Base-by-base conservation (phyloP, 2,329 filamentous ascomycete species). In the Colletotrichum godetiae region DNA sequence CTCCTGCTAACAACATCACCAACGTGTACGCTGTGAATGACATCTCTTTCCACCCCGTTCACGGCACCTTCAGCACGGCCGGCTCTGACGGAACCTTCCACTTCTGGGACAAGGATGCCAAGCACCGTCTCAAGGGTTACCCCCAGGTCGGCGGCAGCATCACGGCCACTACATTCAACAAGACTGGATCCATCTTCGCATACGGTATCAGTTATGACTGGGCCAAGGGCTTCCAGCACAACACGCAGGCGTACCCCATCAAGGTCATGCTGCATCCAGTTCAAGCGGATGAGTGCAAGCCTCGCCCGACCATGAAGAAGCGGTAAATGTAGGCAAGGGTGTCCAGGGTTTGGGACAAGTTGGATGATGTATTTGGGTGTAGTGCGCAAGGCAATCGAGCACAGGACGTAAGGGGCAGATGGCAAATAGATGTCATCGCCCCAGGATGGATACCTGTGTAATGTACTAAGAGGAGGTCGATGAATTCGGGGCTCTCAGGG, bases 61-160 rank as follows among this genome's bases (percentile, higher is more conserved):
- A 98, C 83, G 97, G 97, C 79, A 99, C 97, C n/a, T 99, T 99
- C 86, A 97, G 94, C 85, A 99, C 97, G 3, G 95, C 97, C 60
- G 97, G 97, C 68, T 94, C 92, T 42, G 97, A 99, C 83, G 97
- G 97, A 67, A 98, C 97, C 0, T 99, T 98, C 88, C 94, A 97
- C 86, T 97, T 96, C 88, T 97, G 94, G 94, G 97, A 99, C 79
- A 95, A 95, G 86, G 93, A 96, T 79, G 94, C 94, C 73, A 97
- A 97, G 85, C 94, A 97, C 84, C 89, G 94, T 49, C 89, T 97
- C 74, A 97, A 97, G 88, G 97, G 97, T 15, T 99, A 95, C 80
- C 94, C 94, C 59, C 88, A 90, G 29, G 93, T 95, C 6, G 93
- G 94, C 22, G 95, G 95, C 71, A 94, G 93, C 79, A 99, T 99